Evolutionary conservation across 2,329 filamentous ascomycete genomes (phyloP).

Genomic region (Botrytis pseudocinerea): DNA sequence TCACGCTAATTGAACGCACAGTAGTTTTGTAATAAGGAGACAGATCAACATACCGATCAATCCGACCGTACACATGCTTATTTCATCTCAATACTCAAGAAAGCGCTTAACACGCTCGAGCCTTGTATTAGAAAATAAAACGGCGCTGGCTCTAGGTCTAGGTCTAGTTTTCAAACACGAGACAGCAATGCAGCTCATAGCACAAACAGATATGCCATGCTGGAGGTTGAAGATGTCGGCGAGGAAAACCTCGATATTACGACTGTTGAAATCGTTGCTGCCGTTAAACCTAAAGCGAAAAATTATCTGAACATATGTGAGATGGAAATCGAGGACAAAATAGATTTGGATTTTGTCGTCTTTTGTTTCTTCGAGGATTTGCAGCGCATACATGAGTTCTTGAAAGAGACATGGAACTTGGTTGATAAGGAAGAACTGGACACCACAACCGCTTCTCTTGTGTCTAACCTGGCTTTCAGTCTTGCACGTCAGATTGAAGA

Average conservation of each 20-base stretch:
- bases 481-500: slow-evolving; percentile 2
- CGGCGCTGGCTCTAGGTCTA: neutral
- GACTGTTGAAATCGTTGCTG: neutral
- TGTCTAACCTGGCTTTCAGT: neutral
- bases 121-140: neutral
- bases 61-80: neutral
- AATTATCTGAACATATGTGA: neutral
- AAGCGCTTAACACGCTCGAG: neutral
- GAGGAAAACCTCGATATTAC: neutral
- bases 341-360: neutral
- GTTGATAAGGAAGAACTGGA: neutral
- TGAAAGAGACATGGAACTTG: neutral
- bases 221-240: slow-evolving; percentile 2
- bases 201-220: neutral
- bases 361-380: slow-evolving; percentile 12
- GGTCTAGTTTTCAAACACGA: no score
- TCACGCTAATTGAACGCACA: neutral
- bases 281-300: neutral
- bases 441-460: neutral
- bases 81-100: neutral
- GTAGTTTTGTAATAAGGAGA: neutral
- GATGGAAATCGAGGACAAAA: neutral
- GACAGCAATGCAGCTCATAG: no score
- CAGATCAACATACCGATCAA: neutral
- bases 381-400: neutral